Conservation (phyloP, 139 green algal species). For the Picochlorum sp. region DNA sequence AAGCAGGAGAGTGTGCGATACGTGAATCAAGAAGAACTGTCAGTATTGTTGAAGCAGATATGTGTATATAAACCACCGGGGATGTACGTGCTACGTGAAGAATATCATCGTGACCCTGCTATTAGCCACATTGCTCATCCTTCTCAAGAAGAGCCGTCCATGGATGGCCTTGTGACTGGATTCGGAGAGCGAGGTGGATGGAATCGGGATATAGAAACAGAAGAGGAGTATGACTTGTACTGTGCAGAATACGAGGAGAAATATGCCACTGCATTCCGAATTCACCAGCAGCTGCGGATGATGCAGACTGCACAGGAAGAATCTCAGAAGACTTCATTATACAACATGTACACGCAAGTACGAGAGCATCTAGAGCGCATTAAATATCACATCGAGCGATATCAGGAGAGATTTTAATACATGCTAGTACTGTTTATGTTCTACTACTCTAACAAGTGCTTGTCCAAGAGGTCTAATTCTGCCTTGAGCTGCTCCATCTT, state of each 20-base stretch:
- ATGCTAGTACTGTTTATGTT: too few species aligned
- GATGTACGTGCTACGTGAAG: background rate
- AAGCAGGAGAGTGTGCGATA: too few species aligned
- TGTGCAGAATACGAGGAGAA: constrained; percentile 1
- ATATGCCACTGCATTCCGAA: background rate
- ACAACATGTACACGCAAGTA: too few species aligned
- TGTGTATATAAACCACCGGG: background rate
- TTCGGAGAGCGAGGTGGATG: too few species aligned
- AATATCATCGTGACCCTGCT: background rate
- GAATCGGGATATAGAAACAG: background rate
- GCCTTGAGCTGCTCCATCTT: constrained; percentile 63
- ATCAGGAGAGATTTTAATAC: too few species aligned
- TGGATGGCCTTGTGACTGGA: background rate
- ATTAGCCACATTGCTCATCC: background rate
- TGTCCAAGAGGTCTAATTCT: constrained; percentile 34
- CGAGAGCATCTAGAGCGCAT: too few species aligned
- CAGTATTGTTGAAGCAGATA: constrained; percentile 2
- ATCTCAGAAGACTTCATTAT: too few species aligned
- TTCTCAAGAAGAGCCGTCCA: background rate
- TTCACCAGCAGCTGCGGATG: background rate
- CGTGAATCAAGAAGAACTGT: background rate
- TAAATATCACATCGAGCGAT: too few species aligned
- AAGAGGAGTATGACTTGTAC: background rate
- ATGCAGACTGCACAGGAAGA: too few species aligned
- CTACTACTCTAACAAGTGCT: background rate